Evolutionary conservation across 2,329 filamentous ascomycete genomes (phyloP).

Genomic region (Rhytidhysteron rufulum): DNA sequence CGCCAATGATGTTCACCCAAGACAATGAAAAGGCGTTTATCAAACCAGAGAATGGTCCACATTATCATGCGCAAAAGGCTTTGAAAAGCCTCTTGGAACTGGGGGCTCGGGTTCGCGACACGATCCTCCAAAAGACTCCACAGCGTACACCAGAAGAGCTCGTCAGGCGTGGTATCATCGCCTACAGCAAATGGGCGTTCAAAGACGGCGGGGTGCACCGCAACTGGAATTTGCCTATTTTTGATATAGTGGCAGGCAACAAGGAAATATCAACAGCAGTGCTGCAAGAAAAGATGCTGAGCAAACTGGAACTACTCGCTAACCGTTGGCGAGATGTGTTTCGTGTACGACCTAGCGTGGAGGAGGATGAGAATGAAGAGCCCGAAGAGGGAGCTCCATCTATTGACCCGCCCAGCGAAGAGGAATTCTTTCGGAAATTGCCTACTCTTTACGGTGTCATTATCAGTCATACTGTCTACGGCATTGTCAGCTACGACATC

Average conservation of each 20-base stretch:
- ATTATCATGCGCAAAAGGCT: constrained; percentile 50
- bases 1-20: constrained; percentile 49
- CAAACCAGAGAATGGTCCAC: constrained; percentile 34
- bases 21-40: constrained; percentile 45
- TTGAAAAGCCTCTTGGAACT: constrained; percentile 49
- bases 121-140: constrained; percentile 34
- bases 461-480: constrained; percentile 51
- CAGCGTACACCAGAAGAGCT: constrained; percentile 35
- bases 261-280: constrained; percentile 34
- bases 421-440: constrained; percentile 10
- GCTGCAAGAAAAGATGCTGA: constrained; percentile 41
- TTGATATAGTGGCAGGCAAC: constrained; percentile 43
- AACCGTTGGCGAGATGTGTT: constrained; percentile 40
- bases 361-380: not conserved
- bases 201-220: constrained; percentile 44
- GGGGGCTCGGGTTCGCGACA: constrained; percentile 51
- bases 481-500: constrained; percentile 49
- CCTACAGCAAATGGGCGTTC: constrained; percentile 53
- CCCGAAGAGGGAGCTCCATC: not conserved
- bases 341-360: constrained; percentile 13
- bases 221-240: constrained; percentile 39
- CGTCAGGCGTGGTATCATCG: constrained; percentile 40
- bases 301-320: constrained; percentile 43
- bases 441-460: constrained; percentile 55
- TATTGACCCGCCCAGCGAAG: not conserved